phyloP scores from a whole-genome alignment of 208 protist species.

The Zelonia costaricensis region DNA sequence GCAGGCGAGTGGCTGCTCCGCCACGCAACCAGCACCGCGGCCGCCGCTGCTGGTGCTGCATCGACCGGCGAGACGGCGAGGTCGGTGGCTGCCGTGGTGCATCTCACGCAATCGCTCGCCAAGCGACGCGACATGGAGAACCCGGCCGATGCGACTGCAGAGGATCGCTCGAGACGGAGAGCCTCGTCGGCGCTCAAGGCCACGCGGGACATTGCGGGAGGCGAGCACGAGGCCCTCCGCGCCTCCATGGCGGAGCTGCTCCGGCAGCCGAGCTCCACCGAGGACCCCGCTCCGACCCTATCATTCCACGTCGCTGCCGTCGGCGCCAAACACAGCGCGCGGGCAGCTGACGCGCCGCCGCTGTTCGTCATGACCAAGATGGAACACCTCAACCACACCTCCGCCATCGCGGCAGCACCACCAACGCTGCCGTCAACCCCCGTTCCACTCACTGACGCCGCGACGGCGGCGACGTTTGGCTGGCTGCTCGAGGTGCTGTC shows the following conservation, averaged over 20 bases:
- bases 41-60: neutral
- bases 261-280: too few species aligned
- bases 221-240: too few species aligned
- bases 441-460: neutral
- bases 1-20: slow-evolving; percentile 20
- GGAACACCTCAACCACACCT: slow-evolving; percentile 60
- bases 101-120: slow-evolving; percentile 5
- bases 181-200: too few species aligned
- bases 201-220: too few species aligned
- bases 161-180: too few species aligned
- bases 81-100: neutral
- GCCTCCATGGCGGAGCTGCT: too few species aligned
- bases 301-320: neutral
- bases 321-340: neutral
- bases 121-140: slow-evolving; percentile 8
- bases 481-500: slow-evolving; percentile 54
- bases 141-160: too few species aligned
- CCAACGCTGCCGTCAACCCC: neutral
- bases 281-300: too few species aligned
- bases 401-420: slow-evolving; percentile 1
- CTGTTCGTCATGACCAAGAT: slow-evolving; percentile 57
- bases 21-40: neutral
- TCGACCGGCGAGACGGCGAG: too few species aligned
- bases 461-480: slow-evolving; percentile 12
- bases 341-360: neutral